A percentile compares a stretch with the other conserved stretches of the same genome.
Conservation (phyloP, 352 stramenopile genomes). For the Globisporangium barbulae region DNA sequence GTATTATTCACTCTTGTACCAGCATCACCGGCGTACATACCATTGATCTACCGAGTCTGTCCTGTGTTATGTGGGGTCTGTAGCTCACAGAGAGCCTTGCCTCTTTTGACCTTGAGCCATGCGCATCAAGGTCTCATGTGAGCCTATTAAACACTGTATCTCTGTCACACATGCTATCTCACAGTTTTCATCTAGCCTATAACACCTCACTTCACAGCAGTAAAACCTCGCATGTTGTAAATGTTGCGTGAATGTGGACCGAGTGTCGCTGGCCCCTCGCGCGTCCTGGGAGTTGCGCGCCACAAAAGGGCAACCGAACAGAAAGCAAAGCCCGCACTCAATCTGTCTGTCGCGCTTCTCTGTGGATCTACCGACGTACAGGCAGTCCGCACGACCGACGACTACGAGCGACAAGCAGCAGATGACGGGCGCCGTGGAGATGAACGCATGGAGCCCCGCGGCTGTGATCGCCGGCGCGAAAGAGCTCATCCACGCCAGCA, state of each 20-base stretch:
- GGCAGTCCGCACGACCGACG: neutral
- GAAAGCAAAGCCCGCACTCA: neutral
- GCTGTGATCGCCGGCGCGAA: slow-evolving; percentile 57
- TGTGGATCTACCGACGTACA: neutral
- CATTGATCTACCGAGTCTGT: neutral
- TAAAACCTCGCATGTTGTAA: neutral
- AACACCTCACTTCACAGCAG: neutral
- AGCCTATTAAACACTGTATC: neutral
- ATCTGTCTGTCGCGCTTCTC: neutral
- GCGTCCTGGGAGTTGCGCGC: neutral
- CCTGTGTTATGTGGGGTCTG: no score
- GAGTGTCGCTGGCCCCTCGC: neutral
- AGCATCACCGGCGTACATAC: neutral
- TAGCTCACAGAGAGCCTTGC: no score
- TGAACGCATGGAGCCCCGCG: slow-evolving; percentile 43
- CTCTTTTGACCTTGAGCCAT: no score
- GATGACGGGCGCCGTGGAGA: slow-evolving; percentile 5
- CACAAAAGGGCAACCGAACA: slow-evolving; percentile 8
- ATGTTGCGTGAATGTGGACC: neutral
- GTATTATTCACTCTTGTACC: neutral
- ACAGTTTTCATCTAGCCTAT: neutral
- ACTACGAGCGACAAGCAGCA: neutral
- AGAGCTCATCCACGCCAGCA: slow-evolving; percentile 69
- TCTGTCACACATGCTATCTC: neutral
- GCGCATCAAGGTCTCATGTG: no score